These are phyloP conservation scores for Crataegus laevigata DNA, from an alignment of 306 rosid species.

Conservation along the genomic window DNA sequence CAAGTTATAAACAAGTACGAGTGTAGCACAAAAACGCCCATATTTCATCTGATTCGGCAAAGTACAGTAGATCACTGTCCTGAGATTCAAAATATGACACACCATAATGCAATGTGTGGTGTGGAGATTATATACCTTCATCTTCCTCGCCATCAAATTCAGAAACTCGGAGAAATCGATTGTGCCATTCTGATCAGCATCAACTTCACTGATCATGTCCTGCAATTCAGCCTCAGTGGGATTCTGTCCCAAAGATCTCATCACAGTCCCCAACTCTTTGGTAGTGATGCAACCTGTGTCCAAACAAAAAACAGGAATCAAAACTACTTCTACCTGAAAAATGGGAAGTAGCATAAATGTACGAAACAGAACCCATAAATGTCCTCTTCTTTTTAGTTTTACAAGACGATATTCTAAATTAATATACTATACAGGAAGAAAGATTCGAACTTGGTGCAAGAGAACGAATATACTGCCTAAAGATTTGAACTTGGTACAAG, in stretches of 20 bases:
- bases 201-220: constrained; percentile 30
- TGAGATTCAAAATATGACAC: too few species aligned
- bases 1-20: not conserved
- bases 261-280: constrained; percentile 29
- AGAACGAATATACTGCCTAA: too few species aligned
- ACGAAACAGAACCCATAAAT: not conserved
- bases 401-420: not conserved
- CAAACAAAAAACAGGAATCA: not conserved
- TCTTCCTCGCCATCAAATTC: constrained; percentile 29
- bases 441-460: not conserved
- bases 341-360: not conserved
- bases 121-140: constrained; percentile 7
- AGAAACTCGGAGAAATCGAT: constrained; percentile 27
- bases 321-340: not conserved
- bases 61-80: not conserved
- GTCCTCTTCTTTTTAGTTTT: too few species aligned
- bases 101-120: not conserved
- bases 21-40: not conserved
- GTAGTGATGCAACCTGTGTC: constrained; percentile 23
- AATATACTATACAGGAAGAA: not conserved
- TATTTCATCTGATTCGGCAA: not conserved
- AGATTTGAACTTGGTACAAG: too few species aligned
- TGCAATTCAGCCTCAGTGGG: constrained; percentile 29
- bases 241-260: constrained; percentile 30
- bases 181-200: constrained; percentile 30